These are phyloP conservation scores for Bothriochloa decipiens DNA, from an alignment of 176 grass and related monocot species.

Conservation along the genomic window DNA sequence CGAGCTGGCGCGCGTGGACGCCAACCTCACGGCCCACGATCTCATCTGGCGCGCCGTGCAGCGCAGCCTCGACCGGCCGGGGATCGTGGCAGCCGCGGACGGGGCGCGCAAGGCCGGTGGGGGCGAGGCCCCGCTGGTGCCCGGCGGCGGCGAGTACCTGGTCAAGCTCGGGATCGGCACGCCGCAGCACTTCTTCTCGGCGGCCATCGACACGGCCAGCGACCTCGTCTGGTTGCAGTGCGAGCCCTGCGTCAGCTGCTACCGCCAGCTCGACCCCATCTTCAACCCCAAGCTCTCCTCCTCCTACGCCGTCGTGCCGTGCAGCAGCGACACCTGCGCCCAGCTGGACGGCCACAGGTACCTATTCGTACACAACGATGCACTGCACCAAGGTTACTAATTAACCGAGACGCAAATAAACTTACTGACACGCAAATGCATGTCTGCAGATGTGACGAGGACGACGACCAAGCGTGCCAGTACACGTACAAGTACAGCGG, in stretches of 20 bases:
- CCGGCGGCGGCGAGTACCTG: constrained; percentile 59
- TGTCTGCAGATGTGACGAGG: constrained; percentile 17
- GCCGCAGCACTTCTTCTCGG: constrained; percentile 44
- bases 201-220: constrained; percentile 61
- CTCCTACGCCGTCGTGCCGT: constrained; percentile 51
- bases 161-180: constrained; percentile 59
- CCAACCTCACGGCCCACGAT: constrained; percentile 45
- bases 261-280: constrained; percentile 51
- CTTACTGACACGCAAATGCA: not conserved
- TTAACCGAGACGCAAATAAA: not conserved
- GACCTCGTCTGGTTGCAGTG: constrained; percentile 69
- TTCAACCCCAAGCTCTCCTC: constrained; percentile 60
- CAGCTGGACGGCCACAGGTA: constrained; percentile 37
- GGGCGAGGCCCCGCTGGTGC: constrained; percentile 16
- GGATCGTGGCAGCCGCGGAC: not conserved
- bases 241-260: constrained; percentile 61
- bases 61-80: constrained; percentile 52
- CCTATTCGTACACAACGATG: not conserved
- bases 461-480: constrained; percentile 50
- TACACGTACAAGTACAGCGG: constrained; percentile 66
- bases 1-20: constrained; percentile 48
- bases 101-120: not conserved
- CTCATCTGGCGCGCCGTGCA: constrained; percentile 48
- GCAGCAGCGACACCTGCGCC: constrained; percentile 49
- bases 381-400: not conserved